Evolutionary conservation across 805 yeast genomes (phyloP), one percentile per base, ranked within the genome.

Genomic region (Starmerella sirachaensis): DNA sequence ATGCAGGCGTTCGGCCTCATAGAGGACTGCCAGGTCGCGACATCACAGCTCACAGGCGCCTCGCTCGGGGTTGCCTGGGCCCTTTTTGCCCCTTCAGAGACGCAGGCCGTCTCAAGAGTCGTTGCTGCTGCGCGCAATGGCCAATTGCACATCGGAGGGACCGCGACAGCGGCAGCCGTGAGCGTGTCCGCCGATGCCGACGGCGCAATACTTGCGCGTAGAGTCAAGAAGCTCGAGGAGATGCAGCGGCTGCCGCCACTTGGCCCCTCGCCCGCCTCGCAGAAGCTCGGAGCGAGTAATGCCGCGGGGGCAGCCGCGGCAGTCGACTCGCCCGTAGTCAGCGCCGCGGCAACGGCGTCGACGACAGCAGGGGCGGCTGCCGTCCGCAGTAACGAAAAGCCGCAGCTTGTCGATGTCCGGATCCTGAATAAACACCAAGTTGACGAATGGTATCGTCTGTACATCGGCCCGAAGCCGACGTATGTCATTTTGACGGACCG

Each of bases 31-130:
- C 26, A 32, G n/a, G 14, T 44, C 18, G 29, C 20, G 2, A 14
- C 29, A 3, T 42, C 48, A 9, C 26, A 18, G 14, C 6, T 18
- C 2, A 41, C 48, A 13, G 45, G 45, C 22, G 43, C 41, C 18
- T 41, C 48, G 12, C 39, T 44, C 6, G 48, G 48, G 12, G 20
- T 38, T 5, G 45, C 38, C 18, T 33, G 35, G 24, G 46, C 29
- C 5, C 25, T 24, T 10, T 44, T 37, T n/a, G 34, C 8, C 10
- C 20, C 26, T 3, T 10, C n/a, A 4, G 28, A 29, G 14, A 13
- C 11, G 12, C 14, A 14, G 10, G 31, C 36, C 3, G 38, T 37
- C 2, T 18, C 17, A 11, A 20, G 16, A 21, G 22, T 35, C n/a
- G 33, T 24, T 2, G 19, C 28, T n/a, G 29, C 38, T 3, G 21